Conservation (phyloP, 192 early-diverging fungal species). For the Entophlyctis helioformis region DNA sequence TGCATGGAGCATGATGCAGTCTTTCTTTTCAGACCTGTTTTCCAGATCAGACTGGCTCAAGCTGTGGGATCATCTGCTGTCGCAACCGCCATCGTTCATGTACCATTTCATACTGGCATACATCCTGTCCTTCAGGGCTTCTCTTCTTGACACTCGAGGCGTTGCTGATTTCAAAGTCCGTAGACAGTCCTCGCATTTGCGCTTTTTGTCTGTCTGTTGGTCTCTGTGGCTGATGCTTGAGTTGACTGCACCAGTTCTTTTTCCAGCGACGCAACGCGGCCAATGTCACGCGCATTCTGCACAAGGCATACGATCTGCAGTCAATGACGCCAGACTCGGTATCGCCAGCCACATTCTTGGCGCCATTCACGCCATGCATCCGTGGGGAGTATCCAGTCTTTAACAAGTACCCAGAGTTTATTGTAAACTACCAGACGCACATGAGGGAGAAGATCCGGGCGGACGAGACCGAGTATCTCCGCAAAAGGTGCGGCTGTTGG, state of each 20-base stretch:
- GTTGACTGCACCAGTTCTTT: conserved; percentile 20
- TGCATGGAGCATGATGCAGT: conserved; percentile 33
- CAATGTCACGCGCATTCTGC: conserved; percentile 9
- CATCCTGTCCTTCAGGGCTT: conserved; percentile 13
- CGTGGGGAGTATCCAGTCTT: conserved; percentile 39
- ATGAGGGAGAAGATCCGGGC: conserved; percentile 31
- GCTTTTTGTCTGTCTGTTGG: too few species aligned
- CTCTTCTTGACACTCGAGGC: conserved; percentile 12
- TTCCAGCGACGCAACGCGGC: conserved; percentile 22
- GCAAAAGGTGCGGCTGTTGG: background rate
- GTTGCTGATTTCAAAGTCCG: background rate
- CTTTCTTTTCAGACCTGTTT: conserved; percentile 35
- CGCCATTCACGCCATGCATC: conserved; percentile 23
- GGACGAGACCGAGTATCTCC: conserved; percentile 32
- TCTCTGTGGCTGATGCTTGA: background rate
- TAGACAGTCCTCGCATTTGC: too few species aligned
- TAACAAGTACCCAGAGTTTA: conserved; percentile 37
- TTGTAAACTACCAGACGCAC: conserved; percentile 38
- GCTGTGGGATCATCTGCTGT: conserved; percentile 45
- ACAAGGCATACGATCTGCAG: conserved; percentile 16
- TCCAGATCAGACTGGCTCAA: conserved; percentile 33
- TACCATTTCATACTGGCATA: conserved; percentile 39
- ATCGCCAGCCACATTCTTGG: conserved; percentile 17
- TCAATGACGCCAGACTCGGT: conserved; percentile 16
- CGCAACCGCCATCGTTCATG: conserved; percentile 28